Evolutionary conservation across 2,329 filamentous ascomycete species (phyloP).

Genomic region (Microsporum canis): DNA sequence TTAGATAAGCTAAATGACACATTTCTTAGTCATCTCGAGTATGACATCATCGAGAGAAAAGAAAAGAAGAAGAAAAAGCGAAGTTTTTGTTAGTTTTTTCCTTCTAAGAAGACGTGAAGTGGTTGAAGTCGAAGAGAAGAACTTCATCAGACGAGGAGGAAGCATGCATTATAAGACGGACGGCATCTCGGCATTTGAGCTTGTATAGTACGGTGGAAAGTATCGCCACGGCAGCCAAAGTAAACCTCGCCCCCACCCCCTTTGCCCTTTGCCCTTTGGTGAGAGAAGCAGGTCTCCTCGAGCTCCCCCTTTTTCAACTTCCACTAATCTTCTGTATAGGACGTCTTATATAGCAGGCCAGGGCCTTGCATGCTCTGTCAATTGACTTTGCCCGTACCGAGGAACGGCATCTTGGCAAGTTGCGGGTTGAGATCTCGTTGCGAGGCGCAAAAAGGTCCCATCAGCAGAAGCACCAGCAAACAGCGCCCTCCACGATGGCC

Average conservation of each 20-base stretch:
- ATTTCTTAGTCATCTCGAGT: background rate
- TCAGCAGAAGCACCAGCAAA: background rate
- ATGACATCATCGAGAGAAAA: background rate
- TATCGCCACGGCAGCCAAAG: background rate
- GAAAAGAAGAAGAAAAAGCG: background rate
- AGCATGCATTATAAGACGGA: too few species aligned
- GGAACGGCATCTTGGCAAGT: background rate
- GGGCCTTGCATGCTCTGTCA: background rate
- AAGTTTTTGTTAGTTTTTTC: background rate
- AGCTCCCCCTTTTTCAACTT: too few species aligned
- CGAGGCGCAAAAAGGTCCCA: background rate
- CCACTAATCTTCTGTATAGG: too few species aligned
- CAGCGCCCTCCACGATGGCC: conserved; percentile 9
- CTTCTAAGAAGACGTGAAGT: too few species aligned
- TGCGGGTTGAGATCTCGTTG: background rate
- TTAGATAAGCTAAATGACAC: background rate
- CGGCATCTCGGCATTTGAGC: background rate
- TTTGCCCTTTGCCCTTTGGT: background rate
- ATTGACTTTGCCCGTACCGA: background rate
- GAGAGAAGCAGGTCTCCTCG: too few species aligned
- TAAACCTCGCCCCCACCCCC: background rate
- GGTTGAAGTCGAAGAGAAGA: too few species aligned
- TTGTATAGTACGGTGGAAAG: too few species aligned
- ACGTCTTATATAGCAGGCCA: too few species aligned
- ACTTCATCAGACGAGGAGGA: too few species aligned